phyloP scores from a whole-genome alignment of 805 yeast genomes.

The Millerozyma acaciae region DNA sequence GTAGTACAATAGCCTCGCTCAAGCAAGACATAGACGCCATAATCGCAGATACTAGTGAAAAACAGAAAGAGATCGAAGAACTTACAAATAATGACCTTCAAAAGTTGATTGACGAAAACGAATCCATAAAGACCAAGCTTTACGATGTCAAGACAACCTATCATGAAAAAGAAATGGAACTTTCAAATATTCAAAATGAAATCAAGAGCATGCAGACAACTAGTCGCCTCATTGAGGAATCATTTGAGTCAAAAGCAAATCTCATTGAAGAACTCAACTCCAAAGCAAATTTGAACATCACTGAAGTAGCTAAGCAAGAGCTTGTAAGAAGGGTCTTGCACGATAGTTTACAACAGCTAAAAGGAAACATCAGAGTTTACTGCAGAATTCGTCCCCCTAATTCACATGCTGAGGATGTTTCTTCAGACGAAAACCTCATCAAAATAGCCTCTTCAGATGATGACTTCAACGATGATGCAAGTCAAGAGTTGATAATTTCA shows the following conservation, averaged over 20 bases:
- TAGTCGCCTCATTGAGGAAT: constrained; percentile 7
- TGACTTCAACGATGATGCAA: constrained; percentile 30
- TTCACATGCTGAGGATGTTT: background rate
- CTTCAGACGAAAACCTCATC: constrained; percentile 9
- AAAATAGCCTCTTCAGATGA: constrained; percentile 17
- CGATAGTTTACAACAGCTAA: constrained; percentile 73
- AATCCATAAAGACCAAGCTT: constrained; percentile 5
- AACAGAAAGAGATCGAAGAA: constrained; percentile 4
- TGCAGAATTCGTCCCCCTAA: constrained; percentile 72
- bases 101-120: constrained; percentile 3
- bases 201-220: constrained; percentile 9
- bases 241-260: constrained; percentile 4
- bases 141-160: constrained; percentile 5
- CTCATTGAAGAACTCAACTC: constrained; percentile 7
- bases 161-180: constrained; percentile 13
- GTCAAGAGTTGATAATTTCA: constrained; percentile 31
- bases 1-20: constrained; percentile 12
- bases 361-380: constrained; percentile 89
- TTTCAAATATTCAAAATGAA: constrained; percentile 11
- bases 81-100: constrained; percentile 6
- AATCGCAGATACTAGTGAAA: constrained; percentile 5
- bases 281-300: constrained; percentile 16
- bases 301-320: constrained; percentile 47
- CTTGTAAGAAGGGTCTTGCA: constrained; percentile 59
- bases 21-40: constrained; percentile 9